These are phyloP conservation scores for Coemansia sp. DNA, from an alignment of 192 early-diverging fungal species.

Conservation along the genomic window DNA sequence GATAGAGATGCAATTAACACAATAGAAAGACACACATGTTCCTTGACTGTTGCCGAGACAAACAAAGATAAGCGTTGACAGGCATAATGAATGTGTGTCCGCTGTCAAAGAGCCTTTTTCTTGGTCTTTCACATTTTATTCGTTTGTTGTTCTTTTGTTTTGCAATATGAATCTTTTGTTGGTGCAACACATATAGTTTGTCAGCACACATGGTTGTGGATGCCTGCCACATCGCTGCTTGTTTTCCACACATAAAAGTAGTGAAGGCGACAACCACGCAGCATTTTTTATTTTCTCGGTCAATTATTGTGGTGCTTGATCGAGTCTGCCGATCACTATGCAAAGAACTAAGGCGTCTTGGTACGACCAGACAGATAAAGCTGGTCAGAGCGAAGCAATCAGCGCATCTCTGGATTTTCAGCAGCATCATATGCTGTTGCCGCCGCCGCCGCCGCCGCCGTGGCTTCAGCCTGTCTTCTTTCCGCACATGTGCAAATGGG, in stretches of 20 bases:
- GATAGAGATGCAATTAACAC: background rate
- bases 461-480: constrained; percentile 9
- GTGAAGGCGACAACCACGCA: too few species aligned
- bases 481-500: constrained; percentile 43
- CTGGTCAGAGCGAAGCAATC: too few species aligned
- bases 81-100: background rate
- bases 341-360: too few species aligned
- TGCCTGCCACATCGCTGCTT: too few species aligned
- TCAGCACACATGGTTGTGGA: too few species aligned
- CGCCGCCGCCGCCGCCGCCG: constrained; percentile 1
- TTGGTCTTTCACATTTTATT: background rate
- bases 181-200: too few species aligned
- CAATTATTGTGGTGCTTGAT: too few species aligned
- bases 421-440: background rate
- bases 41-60: background rate
- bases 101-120: background rate
- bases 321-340: too few species aligned
- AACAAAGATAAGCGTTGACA: background rate
- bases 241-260: too few species aligned
- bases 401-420: background rate
- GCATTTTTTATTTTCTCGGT: too few species aligned
- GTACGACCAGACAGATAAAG: too few species aligned
- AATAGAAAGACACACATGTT: background rate
- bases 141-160: background rate
- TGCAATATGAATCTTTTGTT: too few species aligned